phyloP scores from a whole-genome alignment of 179 eudicot genomes.

The Dionaea muscipula region DNA sequence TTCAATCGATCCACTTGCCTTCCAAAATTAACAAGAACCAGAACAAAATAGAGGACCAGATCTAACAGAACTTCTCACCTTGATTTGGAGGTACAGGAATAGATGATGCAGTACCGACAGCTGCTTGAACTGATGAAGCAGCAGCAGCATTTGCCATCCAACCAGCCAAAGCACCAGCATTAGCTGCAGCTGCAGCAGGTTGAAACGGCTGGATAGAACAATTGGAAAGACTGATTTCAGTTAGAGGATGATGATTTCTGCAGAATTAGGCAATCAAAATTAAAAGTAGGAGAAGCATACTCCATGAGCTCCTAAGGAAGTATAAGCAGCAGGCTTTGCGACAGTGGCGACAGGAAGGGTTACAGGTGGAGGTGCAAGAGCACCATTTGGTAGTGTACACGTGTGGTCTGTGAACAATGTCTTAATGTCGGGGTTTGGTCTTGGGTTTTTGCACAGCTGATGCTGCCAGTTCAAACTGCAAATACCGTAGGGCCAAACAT shows the following conservation, averaged over 20 bases:
- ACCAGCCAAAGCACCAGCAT: constrained; percentile 85
- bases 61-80: constrained; percentile 29
- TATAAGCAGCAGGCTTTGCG: constrained; percentile 57
- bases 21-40: neutral
- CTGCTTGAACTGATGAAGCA: constrained; percentile 88
- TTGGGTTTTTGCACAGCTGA: constrained; percentile 84
- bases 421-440: constrained; percentile 80
- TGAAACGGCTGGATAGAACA: constrained; percentile 54
- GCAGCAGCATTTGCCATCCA: constrained; percentile 92
- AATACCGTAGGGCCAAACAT: constrained; percentile 13
- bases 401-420: constrained; percentile 70
- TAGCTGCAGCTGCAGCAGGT: constrained; percentile 63
- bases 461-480: constrained; percentile 93
- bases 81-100: constrained; percentile 67
- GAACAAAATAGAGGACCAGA: neutral
- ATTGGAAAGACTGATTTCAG: constrained; percentile 2
- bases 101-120: constrained; percentile 76
- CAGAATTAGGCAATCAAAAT: neutral
- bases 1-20: no score
- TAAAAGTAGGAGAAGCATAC: constrained; percentile 24
- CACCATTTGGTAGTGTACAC: constrained; percentile 66
- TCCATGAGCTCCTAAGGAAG: constrained; percentile 68
- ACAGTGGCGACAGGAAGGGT: constrained; percentile 56
- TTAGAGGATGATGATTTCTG: neutral
- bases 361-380: constrained; percentile 58